These are phyloP conservation scores for Aspergillus homomorphus DNA, from an alignment of 495 filamentous ascomycete species.

Conservation along the genomic window DNA sequence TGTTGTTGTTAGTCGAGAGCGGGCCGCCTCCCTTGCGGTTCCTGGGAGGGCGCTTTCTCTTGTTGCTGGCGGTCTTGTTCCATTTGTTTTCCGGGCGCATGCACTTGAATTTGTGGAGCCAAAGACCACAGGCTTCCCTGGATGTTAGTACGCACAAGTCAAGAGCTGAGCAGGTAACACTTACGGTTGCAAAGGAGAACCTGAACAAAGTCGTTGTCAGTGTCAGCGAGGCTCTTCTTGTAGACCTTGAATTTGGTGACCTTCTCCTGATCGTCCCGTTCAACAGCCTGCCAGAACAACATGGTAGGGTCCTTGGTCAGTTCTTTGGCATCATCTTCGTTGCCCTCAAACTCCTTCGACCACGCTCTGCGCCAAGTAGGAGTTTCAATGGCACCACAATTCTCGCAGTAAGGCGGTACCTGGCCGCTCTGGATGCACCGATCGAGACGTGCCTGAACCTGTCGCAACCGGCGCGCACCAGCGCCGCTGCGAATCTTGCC, in stretches of 20 bases:
- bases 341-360: conserved; percentile 61
- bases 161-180: conserved; percentile 27
- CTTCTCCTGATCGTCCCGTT: conserved; percentile 57
- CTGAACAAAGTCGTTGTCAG: conserved; percentile 62
- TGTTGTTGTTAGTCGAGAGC: conserved; percentile 25
- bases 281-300: conserved; percentile 58
- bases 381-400: conserved; percentile 93
- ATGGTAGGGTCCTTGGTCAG: conserved; percentile 65
- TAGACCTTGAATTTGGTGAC: conserved; percentile 63
- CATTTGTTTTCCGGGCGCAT: conserved; percentile 83
- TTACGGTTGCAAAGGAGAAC: conserved; percentile 85
- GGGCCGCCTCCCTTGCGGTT: conserved; percentile 35
- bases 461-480: conserved; percentile 35
- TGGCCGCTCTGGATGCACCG: conserved; percentile 65
- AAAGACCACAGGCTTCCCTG: conserved; percentile 75
- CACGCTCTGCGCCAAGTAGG: conserved; percentile 92
- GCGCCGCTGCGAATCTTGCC: conserved; percentile 37
- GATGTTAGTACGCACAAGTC: conserved; percentile 22
- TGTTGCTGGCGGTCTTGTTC: conserved; percentile 55
- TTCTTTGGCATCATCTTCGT: conserved; percentile 59
- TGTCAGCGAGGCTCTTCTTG: conserved; percentile 71
- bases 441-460: conserved; percentile 54
- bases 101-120: conserved; percentile 79
- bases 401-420: conserved; percentile 80
- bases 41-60: conserved; percentile 41